phyloP scores from a whole-genome alignment of 345 rosid species.

The Fremontodendron californicum region DNA sequence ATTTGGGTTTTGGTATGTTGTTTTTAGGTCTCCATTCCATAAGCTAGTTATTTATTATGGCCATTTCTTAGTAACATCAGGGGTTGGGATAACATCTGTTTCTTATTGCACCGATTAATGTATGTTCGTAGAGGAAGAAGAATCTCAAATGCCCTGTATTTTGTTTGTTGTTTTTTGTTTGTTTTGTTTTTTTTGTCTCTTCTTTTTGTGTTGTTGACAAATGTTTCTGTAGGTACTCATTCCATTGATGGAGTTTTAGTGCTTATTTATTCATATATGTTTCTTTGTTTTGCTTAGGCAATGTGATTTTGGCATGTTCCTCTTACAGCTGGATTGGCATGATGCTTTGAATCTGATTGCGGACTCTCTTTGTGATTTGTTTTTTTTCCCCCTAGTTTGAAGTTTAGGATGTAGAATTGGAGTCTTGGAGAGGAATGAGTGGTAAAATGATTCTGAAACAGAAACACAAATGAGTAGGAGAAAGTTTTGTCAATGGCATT shows the following conservation, averaged over 20 bases:
- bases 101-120: slow-evolving; percentile 8
- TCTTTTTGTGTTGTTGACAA: slow-evolving; percentile 6
- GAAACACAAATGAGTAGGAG: neutral
- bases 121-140: slow-evolving; percentile 30
- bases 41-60: slow-evolving; percentile 16
- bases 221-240: slow-evolving; percentile 26
- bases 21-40: slow-evolving; percentile 9
- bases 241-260: slow-evolving; percentile 25
- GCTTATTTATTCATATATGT: slow-evolving; percentile 23
- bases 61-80: slow-evolving; percentile 14
- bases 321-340: neutral
- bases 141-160: slow-evolving; percentile 30
- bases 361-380: neutral
- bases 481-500: neutral
- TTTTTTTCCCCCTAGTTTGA: neutral
- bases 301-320: slow-evolving; percentile 4
- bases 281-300: neutral
- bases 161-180: slow-evolving; percentile 5
- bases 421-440: neutral
- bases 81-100: slow-evolving; percentile 26
- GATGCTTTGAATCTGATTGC: neutral
- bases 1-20: slow-evolving; percentile 25
- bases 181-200: neutral
- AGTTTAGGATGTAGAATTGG: neutral
- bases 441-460: neutral